These are phyloP conservation scores for Chaetomium tenue DNA, from an alignment of 495 filamentous ascomycete genomes.

Conservation along the genomic window DNA sequence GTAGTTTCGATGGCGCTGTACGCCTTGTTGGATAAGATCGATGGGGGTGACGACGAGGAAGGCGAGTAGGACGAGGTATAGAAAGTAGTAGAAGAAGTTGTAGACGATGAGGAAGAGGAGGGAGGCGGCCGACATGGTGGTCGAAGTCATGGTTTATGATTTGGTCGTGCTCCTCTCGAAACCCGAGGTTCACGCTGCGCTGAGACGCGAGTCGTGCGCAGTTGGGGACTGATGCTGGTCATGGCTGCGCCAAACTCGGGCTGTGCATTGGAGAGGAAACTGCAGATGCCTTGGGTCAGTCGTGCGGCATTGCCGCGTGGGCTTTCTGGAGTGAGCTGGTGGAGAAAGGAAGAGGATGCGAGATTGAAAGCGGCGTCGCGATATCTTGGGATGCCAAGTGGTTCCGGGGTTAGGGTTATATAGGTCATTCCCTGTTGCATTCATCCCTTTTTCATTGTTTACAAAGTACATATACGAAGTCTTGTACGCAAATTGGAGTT, in stretches of 20 bases:
- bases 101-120: slow-evolving; percentile 75
- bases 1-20: slow-evolving; percentile 59
- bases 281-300: not conserved
- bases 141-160: slow-evolving; percentile 3
- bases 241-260: slow-evolving; percentile 17
- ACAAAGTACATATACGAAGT: not conserved
- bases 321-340: not conserved
- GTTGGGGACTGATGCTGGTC: slow-evolving; percentile 12
- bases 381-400: not conserved
- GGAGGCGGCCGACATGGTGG: slow-evolving; percentile 34
- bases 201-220: slow-evolving; percentile 17
- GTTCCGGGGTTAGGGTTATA: slow-evolving; percentile 3
- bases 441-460: not conserved
- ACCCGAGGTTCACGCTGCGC: slow-evolving; percentile 8
- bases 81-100: slow-evolving; percentile 70
- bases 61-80: slow-evolving; percentile 68
- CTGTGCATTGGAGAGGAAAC: not conserved
- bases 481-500: too few species aligned
- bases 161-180: not conserved
- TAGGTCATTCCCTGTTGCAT: not conserved
- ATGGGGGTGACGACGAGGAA: slow-evolving; percentile 78
- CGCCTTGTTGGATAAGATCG: slow-evolving; percentile 79
- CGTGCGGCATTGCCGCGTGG: not conserved
- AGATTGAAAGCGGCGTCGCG: not conserved
- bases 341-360: not conserved